Conservation (phyloP, 352 stramenopile genomes). For the Globisporangium canariense region DNA sequence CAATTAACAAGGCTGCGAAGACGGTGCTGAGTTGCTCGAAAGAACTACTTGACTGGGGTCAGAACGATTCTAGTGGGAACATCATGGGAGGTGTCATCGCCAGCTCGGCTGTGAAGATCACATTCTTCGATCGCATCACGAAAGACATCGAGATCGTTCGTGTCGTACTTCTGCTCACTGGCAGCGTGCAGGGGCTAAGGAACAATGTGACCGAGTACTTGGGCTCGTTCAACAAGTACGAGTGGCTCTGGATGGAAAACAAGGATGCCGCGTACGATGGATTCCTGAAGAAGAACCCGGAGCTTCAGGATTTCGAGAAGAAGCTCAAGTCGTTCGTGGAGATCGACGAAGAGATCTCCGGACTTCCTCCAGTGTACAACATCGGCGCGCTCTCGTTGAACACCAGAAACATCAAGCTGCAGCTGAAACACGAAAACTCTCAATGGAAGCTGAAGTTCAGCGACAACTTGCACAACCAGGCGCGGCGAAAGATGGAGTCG, state of each 20-base stretch:
- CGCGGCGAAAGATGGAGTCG: slow-evolving; percentile 89
- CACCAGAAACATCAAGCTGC: slow-evolving; percentile 95
- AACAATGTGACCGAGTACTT: slow-evolving; percentile 98
- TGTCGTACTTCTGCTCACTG: slow-evolving; percentile 95
- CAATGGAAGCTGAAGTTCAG: slow-evolving; percentile 98
- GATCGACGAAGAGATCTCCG: slow-evolving; percentile 94
- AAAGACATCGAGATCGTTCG: slow-evolving; percentile 99
- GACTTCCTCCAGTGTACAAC: slow-evolving; percentile 87
- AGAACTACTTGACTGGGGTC: slow-evolving; percentile 93
- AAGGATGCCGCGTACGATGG: slow-evolving; percentile 94
- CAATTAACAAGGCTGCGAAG: slow-evolving; percentile 96
- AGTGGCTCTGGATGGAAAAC: slow-evolving; percentile 98
- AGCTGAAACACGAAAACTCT: slow-evolving; percentile 95
- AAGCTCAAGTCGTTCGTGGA: slow-evolving; percentile 95
- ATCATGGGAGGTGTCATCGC: background rate
- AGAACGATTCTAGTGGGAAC: slow-evolving; percentile 45
- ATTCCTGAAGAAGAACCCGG: slow-evolving; percentile 93
- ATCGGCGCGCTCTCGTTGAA: slow-evolving; percentile 97
- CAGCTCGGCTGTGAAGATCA: slow-evolving; percentile 41
- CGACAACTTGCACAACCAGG: slow-evolving; percentile 95
- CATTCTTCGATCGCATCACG: slow-evolving; percentile 98
- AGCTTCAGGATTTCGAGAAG: slow-evolving; percentile 95
- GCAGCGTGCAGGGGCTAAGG: slow-evolving; percentile 95
- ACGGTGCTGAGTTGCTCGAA: slow-evolving; percentile 97
- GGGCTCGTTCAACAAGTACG: slow-evolving; percentile 92